Evolutionary conservation across 768 basidiomycete genomes (phyloP).

Genomic region (Termitomyces sp.): DNA sequence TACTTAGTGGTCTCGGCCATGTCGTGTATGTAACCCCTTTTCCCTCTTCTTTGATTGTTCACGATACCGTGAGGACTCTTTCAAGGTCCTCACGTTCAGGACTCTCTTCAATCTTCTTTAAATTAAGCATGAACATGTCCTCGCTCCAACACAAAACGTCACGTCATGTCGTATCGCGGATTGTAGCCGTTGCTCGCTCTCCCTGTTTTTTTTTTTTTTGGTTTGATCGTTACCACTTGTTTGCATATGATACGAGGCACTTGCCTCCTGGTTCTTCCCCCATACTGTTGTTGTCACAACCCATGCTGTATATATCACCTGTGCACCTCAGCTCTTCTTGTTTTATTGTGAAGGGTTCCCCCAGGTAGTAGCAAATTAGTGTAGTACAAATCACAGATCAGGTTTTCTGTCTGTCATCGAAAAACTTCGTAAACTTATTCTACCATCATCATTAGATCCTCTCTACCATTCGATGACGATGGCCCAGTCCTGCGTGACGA

Average conservation of each 20-base stretch:
- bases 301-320: constrained; percentile 14
- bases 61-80: not conserved
- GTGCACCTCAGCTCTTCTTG: constrained; percentile 1
- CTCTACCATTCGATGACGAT: constrained; percentile 36
- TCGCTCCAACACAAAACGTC: not conserved
- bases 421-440: not conserved
- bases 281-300: constrained; percentile 8
- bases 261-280: not conserved
- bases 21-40: constrained; percentile 12
- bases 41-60: constrained; percentile 4
- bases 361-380: constrained; percentile 5
- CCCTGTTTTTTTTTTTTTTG: constrained; percentile 12
- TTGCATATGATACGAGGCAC: constrained; percentile 7
- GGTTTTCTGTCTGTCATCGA: constrained; percentile 1
- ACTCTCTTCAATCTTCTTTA: not conserved
- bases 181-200: constrained; percentile 12
- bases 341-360: constrained; percentile 3
- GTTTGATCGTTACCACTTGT: constrained; percentile 2
- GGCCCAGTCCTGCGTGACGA: constrained; percentile 61
- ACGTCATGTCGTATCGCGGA: constrained; percentile 8
- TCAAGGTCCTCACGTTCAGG: not conserved
- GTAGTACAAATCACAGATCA: constrained; percentile 6
- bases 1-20: constrained; percentile 1
- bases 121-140: not conserved
- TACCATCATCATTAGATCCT: not conserved